Base-by-base conservation (phyloP, 768 basidiomycete genomes). In the Serendipita indica region DNA sequence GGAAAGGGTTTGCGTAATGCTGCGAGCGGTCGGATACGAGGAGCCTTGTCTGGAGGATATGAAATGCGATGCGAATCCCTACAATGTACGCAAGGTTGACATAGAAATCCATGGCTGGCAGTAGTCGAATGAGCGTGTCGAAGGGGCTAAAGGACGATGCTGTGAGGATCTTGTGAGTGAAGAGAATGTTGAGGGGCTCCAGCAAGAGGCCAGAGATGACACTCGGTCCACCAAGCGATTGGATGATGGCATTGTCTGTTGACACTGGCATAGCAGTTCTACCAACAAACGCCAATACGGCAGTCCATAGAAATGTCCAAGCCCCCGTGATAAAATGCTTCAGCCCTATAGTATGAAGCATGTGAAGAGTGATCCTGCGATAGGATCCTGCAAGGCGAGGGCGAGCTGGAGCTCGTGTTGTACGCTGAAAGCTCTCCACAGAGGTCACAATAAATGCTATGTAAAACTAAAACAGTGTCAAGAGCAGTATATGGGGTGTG, bases 231-330 rank as follows among this genome's bases (percentile, higher is more conserved):
- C 49, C 49, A 54, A 28, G n/a, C n/a, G n/a, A 10, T 7, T n/a
- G 4, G 25, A 28, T 22, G 10, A 54, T 20, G 49, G 49, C 22
- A 5, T 18, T 10, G 32, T 30, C 32, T 27, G 20, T 30, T n/a
- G 49, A 28, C 22, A 27, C n/a, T 4, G 49, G 22, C 10, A 54
- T 27, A 28, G 49, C 49, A 18, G 22, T 22, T 54, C 49, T 18
- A n/a, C 49, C 49, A 30, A 54, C 16, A 10, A 4, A 54, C 12
- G 49, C 49, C 22, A 54, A 30, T n/a, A 54, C 25, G 32, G 49
- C 25, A 54, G 49, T 54, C 49, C 49, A 54, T 54, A 54, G 25
- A 54, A 54, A 54, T 18, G 49, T 54, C 22, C 7, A 10, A 7
- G 30, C 25, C 49, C 49, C 49, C 4, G 22, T 30, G 7, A 54